Base-by-base conservation (phyloP, 331 rosid species). In the Pyrus hybrid region DNA sequence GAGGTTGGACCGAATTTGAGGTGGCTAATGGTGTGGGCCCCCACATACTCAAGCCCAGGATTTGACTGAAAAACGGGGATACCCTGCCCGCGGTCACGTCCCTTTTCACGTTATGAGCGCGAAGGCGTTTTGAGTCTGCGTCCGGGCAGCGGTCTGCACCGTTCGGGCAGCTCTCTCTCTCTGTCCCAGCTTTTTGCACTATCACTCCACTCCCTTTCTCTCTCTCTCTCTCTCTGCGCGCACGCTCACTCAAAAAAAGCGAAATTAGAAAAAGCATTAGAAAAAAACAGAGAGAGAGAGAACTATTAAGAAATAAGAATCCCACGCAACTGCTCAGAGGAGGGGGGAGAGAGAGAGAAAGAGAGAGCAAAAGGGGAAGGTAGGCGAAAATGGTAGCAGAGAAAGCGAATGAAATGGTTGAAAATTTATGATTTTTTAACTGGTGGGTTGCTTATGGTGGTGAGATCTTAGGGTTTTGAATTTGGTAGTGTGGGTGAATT, bases 101-200 rank as follows among this genome's bases (percentile, higher is more conserved):
- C 68, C 92, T 88, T 90, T 94, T 96, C 93, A 90, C 87, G 81
- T 68, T 87, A 78, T 80, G 56, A 83, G 93, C 87, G 93, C 88
- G 79, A 84, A 76, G 82, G 76, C 77, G 86, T 87, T 92, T 91
- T 85, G 92, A 90, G 66, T 22, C 93, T 87, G 91, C 89, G 84
- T 70, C 63, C 78, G 96, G 97, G 96, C 97, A 90, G 76, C 85
- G 97, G 95, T 69, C 89, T 88, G 77, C 92, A 88, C 97, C 91
- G 90, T 88, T 82, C 93, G 96, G 98, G 96, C 91, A 87, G 81
- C 63, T 56, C 30, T 30, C 45, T 37, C 45, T 37, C 45, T 4
- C 25, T 63, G 81, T 21, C 71, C n/a, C 73, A 41, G 57, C 14
- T 63, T 57, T 73, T 49, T 74, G 5, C 79, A 23, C 54, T 13